phyloP scores from a whole-genome alignment of 2,329 filamentous ascomycete genomes.

The Exophiala sideris region DNA sequence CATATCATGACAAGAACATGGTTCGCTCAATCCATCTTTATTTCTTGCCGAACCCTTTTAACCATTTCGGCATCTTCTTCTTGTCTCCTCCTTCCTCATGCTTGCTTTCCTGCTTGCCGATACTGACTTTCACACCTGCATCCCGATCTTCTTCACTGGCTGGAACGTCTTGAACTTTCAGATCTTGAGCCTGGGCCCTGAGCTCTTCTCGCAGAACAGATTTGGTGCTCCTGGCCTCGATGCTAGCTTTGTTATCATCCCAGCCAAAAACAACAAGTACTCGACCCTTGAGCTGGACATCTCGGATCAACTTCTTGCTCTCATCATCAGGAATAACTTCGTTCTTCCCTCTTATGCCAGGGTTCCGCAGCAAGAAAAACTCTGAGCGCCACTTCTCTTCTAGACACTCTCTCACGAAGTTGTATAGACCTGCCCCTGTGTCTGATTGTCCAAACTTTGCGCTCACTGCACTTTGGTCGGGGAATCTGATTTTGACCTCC shows the following conservation, averaged over 20 bases:
- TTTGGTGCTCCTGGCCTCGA: slow-evolving; percentile 50
- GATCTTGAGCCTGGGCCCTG: slow-evolving; percentile 60
- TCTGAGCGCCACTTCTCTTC: slow-evolving; percentile 53
- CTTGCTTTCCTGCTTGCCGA: slow-evolving; percentile 36
- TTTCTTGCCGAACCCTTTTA: slow-evolving; percentile 71
- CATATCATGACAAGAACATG: neutral
- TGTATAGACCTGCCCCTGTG: slow-evolving; percentile 69
- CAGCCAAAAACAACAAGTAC: slow-evolving; percentile 75
- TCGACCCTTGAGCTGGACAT: slow-evolving; percentile 66
- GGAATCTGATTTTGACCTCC: slow-evolving; percentile 77
- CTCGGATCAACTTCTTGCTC: slow-evolving; percentile 58
- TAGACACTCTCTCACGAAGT: slow-evolving; percentile 69
- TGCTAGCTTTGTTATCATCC: slow-evolving; percentile 60
- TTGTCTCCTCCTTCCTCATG: slow-evolving; percentile 35
- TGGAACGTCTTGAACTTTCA: slow-evolving; percentile 61
- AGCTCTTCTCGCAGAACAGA: slow-evolving; percentile 61
- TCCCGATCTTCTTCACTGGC: slow-evolving; percentile 41
- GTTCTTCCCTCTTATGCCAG: slow-evolving; percentile 48
- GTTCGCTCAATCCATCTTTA: slow-evolving; percentile 31
- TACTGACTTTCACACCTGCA: slow-evolving; percentile 27
- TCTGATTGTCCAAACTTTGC: slow-evolving; percentile 66
- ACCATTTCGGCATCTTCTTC: slow-evolving; percentile 62
- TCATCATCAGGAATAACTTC: slow-evolving; percentile 40
- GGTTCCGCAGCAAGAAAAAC: slow-evolving; percentile 68
- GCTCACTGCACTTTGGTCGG: slow-evolving; percentile 76